Conservation (phyloP, 1,284 basidiomycete genomes). For the Fomes fomentarius region DNA sequence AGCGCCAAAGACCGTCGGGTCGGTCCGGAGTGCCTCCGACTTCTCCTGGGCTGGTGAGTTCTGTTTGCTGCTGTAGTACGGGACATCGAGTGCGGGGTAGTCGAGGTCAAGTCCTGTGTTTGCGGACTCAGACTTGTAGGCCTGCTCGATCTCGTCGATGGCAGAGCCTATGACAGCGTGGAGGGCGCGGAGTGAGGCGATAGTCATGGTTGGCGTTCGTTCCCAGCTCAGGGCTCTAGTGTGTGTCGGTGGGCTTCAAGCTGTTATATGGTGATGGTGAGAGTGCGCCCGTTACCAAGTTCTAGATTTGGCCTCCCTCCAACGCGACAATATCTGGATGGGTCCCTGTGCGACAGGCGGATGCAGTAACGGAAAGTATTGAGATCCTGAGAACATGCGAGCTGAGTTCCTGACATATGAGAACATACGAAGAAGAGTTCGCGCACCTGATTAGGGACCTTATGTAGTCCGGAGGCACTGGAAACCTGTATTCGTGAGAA, state of each 20-base stretch:
- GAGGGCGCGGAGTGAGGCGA: constrained; percentile 61
- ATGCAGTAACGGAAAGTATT: neutral
- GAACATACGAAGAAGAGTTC: neutral
- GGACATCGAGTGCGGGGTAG: constrained; percentile 61
- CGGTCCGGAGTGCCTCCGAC: constrained; percentile 54
- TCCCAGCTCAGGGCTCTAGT: neutral
- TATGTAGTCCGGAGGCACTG: neutral
- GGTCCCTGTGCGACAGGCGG: neutral
- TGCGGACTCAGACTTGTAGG: neutral
- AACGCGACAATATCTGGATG: neutral
- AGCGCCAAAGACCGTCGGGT: constrained; percentile 59
- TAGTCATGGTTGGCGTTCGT: constrained; percentile 43
- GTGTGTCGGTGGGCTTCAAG: neutral
- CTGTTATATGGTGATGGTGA: neutral
- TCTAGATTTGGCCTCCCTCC: neutral
- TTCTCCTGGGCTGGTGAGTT: constrained; percentile 1
- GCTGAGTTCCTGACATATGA: no score
- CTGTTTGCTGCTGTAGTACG: constrained; percentile 44
- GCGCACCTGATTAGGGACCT: neutral
- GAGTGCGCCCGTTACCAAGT: neutral
- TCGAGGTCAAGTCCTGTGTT: constrained; percentile 38
- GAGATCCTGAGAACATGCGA: neutral
- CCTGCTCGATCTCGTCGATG: constrained; percentile 47
- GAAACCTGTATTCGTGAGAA: neutral
- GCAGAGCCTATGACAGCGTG: constrained; percentile 69